Percentiles rank a stretch among this genome's conserved stretches.
Conservation (phyloP, 495 filamentous ascomycete species). For the Penicillium herquei region DNA sequence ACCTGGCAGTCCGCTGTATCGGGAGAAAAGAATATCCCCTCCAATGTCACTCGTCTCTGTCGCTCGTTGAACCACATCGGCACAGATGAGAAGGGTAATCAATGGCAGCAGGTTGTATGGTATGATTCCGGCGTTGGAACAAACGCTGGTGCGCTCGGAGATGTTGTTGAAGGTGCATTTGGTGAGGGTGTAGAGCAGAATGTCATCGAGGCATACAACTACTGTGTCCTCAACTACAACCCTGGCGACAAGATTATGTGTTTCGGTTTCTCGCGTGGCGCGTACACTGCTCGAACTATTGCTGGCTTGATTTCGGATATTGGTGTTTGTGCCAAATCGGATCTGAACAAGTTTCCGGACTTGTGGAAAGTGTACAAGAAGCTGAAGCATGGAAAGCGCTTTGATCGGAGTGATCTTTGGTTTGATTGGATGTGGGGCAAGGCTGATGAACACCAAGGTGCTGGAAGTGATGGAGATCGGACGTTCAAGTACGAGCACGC, state of each 20-base stretch:
- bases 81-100: conserved; percentile 11
- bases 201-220: conserved; percentile 25
- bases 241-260: conserved; percentile 57
- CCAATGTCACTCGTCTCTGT: conserved; percentile 26
- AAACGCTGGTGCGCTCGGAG: conserved; percentile 6
- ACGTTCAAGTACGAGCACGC: not conserved
- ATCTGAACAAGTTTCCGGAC: conserved; percentile 43
- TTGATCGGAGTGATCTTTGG: conserved; percentile 19
- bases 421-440: conserved; percentile 22
- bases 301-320: conserved; percentile 54
- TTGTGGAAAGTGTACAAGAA: conserved; percentile 51
- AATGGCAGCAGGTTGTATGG: conserved; percentile 30
- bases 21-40: conserved; percentile 24
- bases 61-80: conserved; percentile 22
- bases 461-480: not conserved
- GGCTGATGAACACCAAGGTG: conserved; percentile 23
- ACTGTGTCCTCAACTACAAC: conserved; percentile 41
- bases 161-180: conserved; percentile 19
- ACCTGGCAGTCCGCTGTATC: conserved; percentile 27
- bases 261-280: conserved; percentile 60
- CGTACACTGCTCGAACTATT: conserved; percentile 56
- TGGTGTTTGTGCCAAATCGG: conserved; percentile 42
- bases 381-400: conserved; percentile 20
- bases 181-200: conserved; percentile 21
- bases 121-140: conserved; percentile 32